These are phyloP conservation scores for Artemisia tridentata DNA, from an alignment of 129 eudicot genomes.

Conservation along the genomic window DNA sequence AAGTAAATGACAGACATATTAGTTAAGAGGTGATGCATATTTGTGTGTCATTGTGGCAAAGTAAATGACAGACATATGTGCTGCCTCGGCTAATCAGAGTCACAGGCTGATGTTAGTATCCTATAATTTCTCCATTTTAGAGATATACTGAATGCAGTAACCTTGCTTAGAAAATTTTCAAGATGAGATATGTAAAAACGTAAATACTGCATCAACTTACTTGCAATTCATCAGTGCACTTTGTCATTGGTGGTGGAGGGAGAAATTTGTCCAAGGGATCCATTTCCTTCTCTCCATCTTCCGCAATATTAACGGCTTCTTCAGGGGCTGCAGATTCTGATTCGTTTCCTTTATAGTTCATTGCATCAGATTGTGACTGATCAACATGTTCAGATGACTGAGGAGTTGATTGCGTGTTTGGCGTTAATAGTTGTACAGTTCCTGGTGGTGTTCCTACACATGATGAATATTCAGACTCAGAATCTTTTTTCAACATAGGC, in stretches of 20 bases:
- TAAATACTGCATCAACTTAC: conserved; percentile 37
- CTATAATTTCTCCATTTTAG: too few species aligned
- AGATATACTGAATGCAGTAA: too few species aligned
- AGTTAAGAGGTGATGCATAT: too few species aligned
- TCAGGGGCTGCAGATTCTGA: conserved; percentile 38
- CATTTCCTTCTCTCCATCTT: conserved; percentile 39
- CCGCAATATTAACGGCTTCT: conserved; percentile 36
- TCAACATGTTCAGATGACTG: conserved; percentile 46
- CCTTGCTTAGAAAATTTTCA: not conserved
- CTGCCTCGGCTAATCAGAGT: too few species aligned
- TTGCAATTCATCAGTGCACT: conserved; percentile 83
- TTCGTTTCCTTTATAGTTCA: conserved; percentile 42
- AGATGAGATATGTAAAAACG: not conserved
- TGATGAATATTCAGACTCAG: not conserved
- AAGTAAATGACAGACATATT: not conserved
- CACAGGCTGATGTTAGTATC: too few species aligned
- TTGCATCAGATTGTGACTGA: conserved; percentile 42
- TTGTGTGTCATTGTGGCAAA: too few species aligned
- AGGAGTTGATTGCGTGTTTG: conserved; percentile 53
- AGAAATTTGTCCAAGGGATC: conserved; percentile 71
- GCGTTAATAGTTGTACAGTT: conserved; percentile 33
- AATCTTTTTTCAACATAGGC: not conserved
- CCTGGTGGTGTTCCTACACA: conserved; percentile 56
- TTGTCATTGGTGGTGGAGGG: conserved; percentile 66
- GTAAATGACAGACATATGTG: too few species aligned